phyloP scores from a whole-genome alignment of 2,329 filamentous ascomycete genomes.

The Zelopaecilomyces penicillatus region DNA sequence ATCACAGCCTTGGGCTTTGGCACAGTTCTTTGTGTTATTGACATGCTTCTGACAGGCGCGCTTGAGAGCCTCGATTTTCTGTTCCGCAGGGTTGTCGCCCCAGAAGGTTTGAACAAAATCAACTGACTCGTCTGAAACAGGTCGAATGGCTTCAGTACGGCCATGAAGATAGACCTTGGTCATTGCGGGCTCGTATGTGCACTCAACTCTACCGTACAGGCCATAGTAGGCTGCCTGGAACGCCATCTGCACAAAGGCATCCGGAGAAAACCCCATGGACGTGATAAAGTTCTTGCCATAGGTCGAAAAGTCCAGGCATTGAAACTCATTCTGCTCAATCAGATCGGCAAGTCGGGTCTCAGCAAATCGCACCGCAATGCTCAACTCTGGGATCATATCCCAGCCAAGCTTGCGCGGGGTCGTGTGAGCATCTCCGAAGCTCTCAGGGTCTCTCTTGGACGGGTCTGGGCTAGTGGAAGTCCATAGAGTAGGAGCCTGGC shows the following conservation, averaged over 20 bases:
- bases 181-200: constrained; percentile 97
- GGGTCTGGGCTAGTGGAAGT: constrained; percentile 85
- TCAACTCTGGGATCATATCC: constrained; percentile 91
- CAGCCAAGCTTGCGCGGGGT: constrained; percentile 95
- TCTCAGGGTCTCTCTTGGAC: constrained; percentile 80
- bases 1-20: constrained; percentile 85
- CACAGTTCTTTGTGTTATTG: constrained; percentile 70
- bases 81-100: constrained; percentile 74
- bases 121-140: constrained; percentile 74
- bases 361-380: constrained; percentile 85
- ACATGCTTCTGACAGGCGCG: constrained; percentile 80
- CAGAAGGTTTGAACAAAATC: constrained; percentile 91
- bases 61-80: constrained; percentile 79
- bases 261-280: constrained; percentile 90
- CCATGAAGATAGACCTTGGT: constrained; percentile 91
- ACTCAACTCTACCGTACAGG: constrained; percentile 86
- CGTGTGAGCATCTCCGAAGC: constrained; percentile 87
- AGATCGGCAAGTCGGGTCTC: constrained; percentile 90
- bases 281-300: constrained; percentile 99
- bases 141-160: constrained; percentile 85
- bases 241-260: constrained; percentile 98
- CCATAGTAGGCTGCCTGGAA: constrained; percentile 98
- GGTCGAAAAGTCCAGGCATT: constrained; percentile 76
- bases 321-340: constrained; percentile 93
- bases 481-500: constrained; percentile 86